Base-by-base conservation (phyloP, 2,329 filamentous ascomycete species). In the Furcasterigmium sp. region DNA sequence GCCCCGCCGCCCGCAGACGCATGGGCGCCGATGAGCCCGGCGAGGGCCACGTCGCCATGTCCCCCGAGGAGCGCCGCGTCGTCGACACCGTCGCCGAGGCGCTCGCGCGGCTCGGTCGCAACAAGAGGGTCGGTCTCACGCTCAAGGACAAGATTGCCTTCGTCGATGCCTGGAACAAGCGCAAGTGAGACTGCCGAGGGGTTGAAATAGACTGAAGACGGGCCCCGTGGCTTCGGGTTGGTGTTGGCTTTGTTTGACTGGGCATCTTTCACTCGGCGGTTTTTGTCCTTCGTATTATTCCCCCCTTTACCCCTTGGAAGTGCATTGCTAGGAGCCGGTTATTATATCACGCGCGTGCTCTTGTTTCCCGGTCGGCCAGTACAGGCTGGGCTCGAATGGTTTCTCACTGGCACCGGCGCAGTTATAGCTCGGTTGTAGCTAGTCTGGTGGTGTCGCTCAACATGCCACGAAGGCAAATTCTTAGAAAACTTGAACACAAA, bases 101-200 rank as follows among this genome's bases (percentile, higher is more conserved):
- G 10, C 69, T 98, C 44, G 90, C 93, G n/a, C 71, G 91, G 42
- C 64, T 98, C 42, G 88, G 91, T 2, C 73, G 93, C 47, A 91
- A 93, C 30, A 95, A 94, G 71, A 77, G 91, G 44, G 89, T 98
- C 1, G 90, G 87, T 0, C 62, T 98, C 51, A 90, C 88, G 0
- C 73, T 95, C 43, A 71, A 76, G 54, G 89, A 97, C 48, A 98
- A 98, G 72, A 69, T 74, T 19, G 79, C 82, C 6, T 98, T 98
- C 63, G 75, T 95, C 21, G 75, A 83, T 43, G 82, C 83, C 23
- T 91, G 75, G 64, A 64, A 59, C 8, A 69, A 67, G 11, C 42
- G 48, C 36, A 66, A 64, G 39, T 65, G 60, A 57, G 42, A 37
- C 48, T 36, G 5, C 9, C 4, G n/a, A 9, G n/a, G 7, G 23